phyloP scores from a whole-genome alignment of 495 filamentous ascomycete genomes.

The Xylaria sp. region DNA sequence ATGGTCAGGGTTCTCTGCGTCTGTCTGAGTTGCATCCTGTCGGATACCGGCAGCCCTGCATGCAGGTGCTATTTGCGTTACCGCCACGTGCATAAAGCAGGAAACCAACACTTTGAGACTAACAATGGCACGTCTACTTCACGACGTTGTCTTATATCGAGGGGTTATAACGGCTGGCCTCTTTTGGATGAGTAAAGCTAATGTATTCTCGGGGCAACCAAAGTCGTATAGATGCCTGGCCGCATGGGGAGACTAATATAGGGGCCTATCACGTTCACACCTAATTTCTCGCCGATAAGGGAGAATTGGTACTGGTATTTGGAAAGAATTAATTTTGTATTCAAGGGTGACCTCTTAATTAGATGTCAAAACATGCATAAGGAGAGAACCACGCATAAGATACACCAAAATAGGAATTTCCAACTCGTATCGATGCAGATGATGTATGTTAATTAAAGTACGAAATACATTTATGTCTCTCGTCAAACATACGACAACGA shows the following conservation, averaged over 20 bases:
- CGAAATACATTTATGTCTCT: not conserved
- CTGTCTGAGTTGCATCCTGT: conserved; percentile 25
- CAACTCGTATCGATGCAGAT: not conserved
- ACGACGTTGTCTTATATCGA: not conserved
- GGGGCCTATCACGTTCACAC: no score
- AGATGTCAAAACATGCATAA: not conserved
- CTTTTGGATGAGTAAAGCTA: not conserved
- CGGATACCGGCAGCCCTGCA: conserved; percentile 19
- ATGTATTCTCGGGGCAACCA: not conserved
- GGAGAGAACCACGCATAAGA: not conserved
- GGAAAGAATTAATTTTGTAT: not conserved
- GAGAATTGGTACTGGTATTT: not conserved
- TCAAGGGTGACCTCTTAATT: not conserved
- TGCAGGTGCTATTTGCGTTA: conserved; percentile 26
- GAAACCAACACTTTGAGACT: not conserved
- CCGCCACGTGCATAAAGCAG: conserved; percentile 27
- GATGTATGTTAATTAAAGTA: not conserved
- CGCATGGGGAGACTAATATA: not conserved
- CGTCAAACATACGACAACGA: conserved; percentile 20
- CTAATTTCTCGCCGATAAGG: not conserved
- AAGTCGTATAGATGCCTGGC: not conserved
- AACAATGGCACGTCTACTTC: conserved; percentile 16
- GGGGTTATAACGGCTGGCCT: conserved; percentile 2
- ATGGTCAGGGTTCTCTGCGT: conserved; percentile 27
- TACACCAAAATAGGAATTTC: not conserved